Evolutionary conservation across 164 flowering plant genomes (phyloP).

Genomic region (Kingdonia uniflora): DNA sequence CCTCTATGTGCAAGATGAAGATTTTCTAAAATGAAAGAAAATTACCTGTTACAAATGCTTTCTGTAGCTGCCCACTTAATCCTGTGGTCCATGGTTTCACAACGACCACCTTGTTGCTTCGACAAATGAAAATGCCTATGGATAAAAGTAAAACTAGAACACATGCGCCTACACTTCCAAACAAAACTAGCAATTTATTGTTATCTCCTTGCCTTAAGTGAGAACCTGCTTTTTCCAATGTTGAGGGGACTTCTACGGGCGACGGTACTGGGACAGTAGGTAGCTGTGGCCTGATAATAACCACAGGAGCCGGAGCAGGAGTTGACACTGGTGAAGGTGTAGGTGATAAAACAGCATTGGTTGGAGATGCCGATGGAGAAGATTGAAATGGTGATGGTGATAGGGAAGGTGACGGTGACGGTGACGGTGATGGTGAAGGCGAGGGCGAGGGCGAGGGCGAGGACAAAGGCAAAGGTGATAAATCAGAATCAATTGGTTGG

Average conservation of each 20-base stretch:
- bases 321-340: constrained; percentile 17
- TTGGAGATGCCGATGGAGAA: constrained; percentile 13
- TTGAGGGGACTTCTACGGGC: constrained; percentile 17
- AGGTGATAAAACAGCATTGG: constrained; percentile 4
- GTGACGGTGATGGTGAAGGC: constrained; percentile 7
- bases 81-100: constrained; percentile 71
- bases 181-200: constrained; percentile 5
- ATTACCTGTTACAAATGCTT: constrained; percentile 51
- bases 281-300: constrained; percentile 5
- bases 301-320: constrained; percentile 3
- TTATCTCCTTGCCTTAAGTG: constrained; percentile 3
- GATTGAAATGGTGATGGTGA: not conserved
- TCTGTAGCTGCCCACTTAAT: constrained; percentile 65
- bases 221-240: not conserved
- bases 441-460: constrained; percentile 18
- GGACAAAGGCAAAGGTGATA: not conserved
- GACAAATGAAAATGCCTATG: constrained; percentile 20
- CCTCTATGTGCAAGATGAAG: too few relatives aligned
- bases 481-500: too few relatives aligned
- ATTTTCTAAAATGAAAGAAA: too few relatives aligned
- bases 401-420: constrained; percentile 9
- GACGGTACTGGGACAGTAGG: constrained; percentile 11
- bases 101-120: constrained; percentile 31
- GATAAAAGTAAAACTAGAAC: constrained; percentile 20
- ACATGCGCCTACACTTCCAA: constrained; percentile 21